Evolutionary conservation across 2,329 filamentous ascomycete genomes (phyloP).

Genomic region (Leptographium radiaticola): DNA sequence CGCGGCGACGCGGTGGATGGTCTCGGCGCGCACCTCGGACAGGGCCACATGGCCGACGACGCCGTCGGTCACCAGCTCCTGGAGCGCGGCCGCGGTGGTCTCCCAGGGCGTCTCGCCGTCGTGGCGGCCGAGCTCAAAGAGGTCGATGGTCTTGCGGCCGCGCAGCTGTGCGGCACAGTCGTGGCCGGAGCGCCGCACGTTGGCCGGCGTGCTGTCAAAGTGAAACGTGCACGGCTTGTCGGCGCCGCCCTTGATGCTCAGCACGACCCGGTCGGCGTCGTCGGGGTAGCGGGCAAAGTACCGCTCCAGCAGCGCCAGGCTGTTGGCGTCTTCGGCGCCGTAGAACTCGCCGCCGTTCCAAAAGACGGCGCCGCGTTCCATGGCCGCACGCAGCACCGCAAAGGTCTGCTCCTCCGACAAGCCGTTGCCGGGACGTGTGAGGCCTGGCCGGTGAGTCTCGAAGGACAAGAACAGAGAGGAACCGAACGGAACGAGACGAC

Average conservation of each 20-base stretch:
- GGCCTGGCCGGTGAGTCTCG: slow-evolving; percentile 16
- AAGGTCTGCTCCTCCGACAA: slow-evolving; percentile 34
- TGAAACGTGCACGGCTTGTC: slow-evolving; percentile 11
- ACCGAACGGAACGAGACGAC: not conserved
- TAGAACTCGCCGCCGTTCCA: slow-evolving; percentile 58
- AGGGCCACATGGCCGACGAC: slow-evolving; percentile 28
- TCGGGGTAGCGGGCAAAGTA: slow-evolving; percentile 54
- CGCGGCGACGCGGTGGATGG: slow-evolving; percentile 22
- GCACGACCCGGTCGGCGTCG: slow-evolving; percentile 46
- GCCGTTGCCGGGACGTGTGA: slow-evolving; percentile 28
- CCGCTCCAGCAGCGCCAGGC: slow-evolving; percentile 41
- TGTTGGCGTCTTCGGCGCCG: slow-evolving; percentile 43
- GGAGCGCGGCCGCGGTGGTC: slow-evolving; percentile 27
- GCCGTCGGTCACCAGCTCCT: slow-evolving; percentile 37
- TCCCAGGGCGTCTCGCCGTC: slow-evolving; percentile 35
- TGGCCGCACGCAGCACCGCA: slow-evolving; percentile 39
- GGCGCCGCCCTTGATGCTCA: slow-evolving; percentile 47
- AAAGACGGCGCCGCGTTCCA: slow-evolving; percentile 28
- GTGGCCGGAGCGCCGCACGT: slow-evolving; percentile 44
- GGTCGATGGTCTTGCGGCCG: slow-evolving; percentile 43
- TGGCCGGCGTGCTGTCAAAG: slow-evolving; percentile 39
- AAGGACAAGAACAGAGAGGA: not conserved
- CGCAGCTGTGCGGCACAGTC: slow-evolving; percentile 35
- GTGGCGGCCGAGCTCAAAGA: slow-evolving; percentile 45
- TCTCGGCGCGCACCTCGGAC: slow-evolving; percentile 32